These are phyloP conservation scores for Corynespora cassiicola DNA, from an alignment of 2,329 filamentous ascomycete species.

Conservation along the genomic window DNA sequence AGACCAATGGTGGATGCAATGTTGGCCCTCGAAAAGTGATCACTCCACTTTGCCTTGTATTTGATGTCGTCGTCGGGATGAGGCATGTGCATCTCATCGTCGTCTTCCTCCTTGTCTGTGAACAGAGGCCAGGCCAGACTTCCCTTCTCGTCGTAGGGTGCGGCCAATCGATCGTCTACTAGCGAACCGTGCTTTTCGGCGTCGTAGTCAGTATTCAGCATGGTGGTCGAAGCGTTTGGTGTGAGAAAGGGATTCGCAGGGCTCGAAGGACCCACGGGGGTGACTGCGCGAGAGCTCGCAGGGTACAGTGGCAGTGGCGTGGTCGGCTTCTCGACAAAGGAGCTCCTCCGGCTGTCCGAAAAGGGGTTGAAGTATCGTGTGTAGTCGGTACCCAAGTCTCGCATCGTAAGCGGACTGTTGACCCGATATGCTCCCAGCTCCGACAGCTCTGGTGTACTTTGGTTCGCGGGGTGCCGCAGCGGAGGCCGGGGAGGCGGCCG, in stretches of 20 bases:
- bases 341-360: conserved; percentile 28
- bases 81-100: conserved; percentile 63
- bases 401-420: conserved; percentile 29
- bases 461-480: conserved; percentile 13
- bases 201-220: conserved; percentile 26
- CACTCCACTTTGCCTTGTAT: conserved; percentile 50
- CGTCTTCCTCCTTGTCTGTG: conserved; percentile 58
- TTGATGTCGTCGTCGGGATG: conserved; percentile 55
- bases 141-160: conserved; percentile 51
- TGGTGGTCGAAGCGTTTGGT: conserved; percentile 35
- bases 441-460: conserved; percentile 25
- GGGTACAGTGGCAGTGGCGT: conserved; percentile 9
- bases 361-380: conserved; percentile 45
- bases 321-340: conserved; percentile 19
- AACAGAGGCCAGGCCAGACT: conserved; percentile 54
- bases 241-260: conserved; percentile 34
- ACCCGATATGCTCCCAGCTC: conserved; percentile 13
- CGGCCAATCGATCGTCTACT: conserved; percentile 56
- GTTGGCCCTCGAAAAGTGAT: conserved; percentile 54
- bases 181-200: conserved; percentile 44
- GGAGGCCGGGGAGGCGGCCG: conserved; percentile 21
- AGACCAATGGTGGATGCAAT: conserved; percentile 53
- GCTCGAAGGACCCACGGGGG: conserved; percentile 17
- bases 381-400: conserved; percentile 42
- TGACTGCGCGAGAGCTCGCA: conserved; percentile 16